Evolutionary conservation across 306 rosid genomes (phyloP).

Genomic region (Pyrus betulifolia): DNA sequence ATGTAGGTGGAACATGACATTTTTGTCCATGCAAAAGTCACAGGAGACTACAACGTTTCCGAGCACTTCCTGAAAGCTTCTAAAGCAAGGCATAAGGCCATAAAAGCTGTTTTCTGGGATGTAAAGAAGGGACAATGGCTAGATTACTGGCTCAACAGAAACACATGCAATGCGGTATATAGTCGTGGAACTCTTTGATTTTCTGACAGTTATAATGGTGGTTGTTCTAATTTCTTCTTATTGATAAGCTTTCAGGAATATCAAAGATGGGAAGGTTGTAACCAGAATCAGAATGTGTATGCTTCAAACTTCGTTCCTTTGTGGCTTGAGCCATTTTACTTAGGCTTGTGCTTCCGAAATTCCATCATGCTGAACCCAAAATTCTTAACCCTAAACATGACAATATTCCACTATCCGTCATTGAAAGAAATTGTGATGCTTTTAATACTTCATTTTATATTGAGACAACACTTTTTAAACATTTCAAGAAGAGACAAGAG

Average conservation of each 20-base stretch:
- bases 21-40: conserved; percentile 57
- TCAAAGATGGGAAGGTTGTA: conserved; percentile 48
- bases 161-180: conserved; percentile 26
- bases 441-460: too few relatives aligned
- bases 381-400: not conserved
- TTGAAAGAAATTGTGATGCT: not conserved
- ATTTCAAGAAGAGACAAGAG: too few relatives aligned
- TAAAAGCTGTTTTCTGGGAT: conserved; percentile 71
- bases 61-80: conserved; percentile 44
- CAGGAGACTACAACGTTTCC: conserved; percentile 43
- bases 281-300: conserved; percentile 54
- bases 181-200: not conserved
- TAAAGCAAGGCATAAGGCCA: conserved; percentile 50
- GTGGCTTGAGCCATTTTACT: conserved; percentile 75
- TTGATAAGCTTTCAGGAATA: conserved; percentile 34
- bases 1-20: conserved; percentile 83
- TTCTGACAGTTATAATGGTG: not conserved
- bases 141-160: conserved; percentile 67
- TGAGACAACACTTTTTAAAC: too few relatives aligned
- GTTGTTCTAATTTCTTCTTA: conserved; percentile 8
- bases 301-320: conserved; percentile 89
- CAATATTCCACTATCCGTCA: not conserved
- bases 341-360: conserved; percentile 38
- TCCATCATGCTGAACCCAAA: not conserved
- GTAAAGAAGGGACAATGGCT: conserved; percentile 67